These are phyloP conservation scores for Aspergillus amoenus DNA, from an alignment of 2,329 filamentous ascomycete species.

Conservation along the genomic window DNA sequence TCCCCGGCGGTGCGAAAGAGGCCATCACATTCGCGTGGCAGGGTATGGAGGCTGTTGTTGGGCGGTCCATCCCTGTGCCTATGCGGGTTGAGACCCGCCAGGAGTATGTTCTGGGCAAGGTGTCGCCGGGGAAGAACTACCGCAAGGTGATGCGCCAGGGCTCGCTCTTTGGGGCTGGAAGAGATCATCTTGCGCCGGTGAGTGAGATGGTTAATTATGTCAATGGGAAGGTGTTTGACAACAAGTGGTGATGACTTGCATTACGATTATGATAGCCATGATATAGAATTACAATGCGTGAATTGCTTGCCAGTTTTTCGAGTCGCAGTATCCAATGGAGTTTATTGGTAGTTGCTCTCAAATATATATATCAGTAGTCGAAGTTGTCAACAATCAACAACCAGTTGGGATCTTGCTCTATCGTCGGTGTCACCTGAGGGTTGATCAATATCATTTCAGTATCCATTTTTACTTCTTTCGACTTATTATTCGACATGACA, in stretches of 20 bases:
- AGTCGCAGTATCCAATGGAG: too few relatives aligned
- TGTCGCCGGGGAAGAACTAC: constrained; percentile 56
- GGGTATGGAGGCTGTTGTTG: constrained; percentile 59
- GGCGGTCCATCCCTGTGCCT: constrained; percentile 56
- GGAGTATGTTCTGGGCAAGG: constrained; percentile 56
- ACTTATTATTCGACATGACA: too few relatives aligned
- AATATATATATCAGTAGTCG: too few relatives aligned
- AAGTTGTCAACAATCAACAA: too few relatives aligned
- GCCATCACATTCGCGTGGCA: constrained; percentile 62
- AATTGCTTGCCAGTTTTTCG: background rate
- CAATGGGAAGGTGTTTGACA: constrained; percentile 49
- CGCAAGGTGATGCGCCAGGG: constrained; percentile 54
- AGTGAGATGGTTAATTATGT: constrained; percentile 54
- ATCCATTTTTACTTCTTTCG: too few relatives aligned
- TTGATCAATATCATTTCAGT: too few relatives aligned
- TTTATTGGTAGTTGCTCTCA: too few relatives aligned
- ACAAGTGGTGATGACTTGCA: constrained; percentile 40
- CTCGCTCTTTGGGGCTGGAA: constrained; percentile 50
- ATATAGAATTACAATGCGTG: background rate
- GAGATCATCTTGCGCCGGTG: constrained; percentile 47
- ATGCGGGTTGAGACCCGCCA: constrained; percentile 53
- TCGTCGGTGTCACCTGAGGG: too few relatives aligned
- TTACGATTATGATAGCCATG: background rate
- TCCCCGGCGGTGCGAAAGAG: constrained; percentile 60
- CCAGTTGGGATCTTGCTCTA: too few relatives aligned